phyloP scores from a whole-genome alignment of 306 rosid genomes.

The Medicago arabica region DNA sequence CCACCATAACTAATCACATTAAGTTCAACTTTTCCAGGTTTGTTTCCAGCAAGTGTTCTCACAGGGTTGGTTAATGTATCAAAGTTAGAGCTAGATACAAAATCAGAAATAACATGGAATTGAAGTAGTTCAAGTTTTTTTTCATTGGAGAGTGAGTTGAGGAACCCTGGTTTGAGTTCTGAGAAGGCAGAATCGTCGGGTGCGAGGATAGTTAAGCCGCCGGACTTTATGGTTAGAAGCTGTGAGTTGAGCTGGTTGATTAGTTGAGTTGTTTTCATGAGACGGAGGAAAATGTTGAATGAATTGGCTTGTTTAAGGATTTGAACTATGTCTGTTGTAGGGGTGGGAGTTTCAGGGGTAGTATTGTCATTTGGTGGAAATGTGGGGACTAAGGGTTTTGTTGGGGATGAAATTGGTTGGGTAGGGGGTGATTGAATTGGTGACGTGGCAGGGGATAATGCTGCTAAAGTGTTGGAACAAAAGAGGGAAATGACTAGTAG shows the following conservation, averaged over 20 bases:
- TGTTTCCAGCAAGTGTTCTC: slow-evolving; percentile 64
- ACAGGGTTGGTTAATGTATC: slow-evolving; percentile 74
- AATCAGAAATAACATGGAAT: slow-evolving; percentile 64
- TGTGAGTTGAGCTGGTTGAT: slow-evolving; percentile 59
- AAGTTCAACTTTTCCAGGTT: slow-evolving; percentile 51
- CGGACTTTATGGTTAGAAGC: slow-evolving; percentile 54
- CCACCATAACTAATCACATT: slow-evolving; percentile 68
- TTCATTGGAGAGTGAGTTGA: slow-evolving; percentile 54
- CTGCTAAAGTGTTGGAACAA: slow-evolving; percentile 30
- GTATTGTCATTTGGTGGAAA: slow-evolving; percentile 27
- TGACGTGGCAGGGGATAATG: slow-evolving; percentile 48
- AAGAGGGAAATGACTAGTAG: slow-evolving; percentile 25
- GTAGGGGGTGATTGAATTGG: slow-evolving; percentile 39
- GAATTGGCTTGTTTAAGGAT: slow-evolving; percentile 54
- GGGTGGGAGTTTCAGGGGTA: background rate
- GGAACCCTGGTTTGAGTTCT: slow-evolving; percentile 68
- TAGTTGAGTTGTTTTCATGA: slow-evolving; percentile 65
- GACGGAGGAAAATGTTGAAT: slow-evolving; percentile 56
- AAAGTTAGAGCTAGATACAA: slow-evolving; percentile 58
- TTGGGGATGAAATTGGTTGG: slow-evolving; percentile 30
- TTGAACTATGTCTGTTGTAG: slow-evolving; percentile 44
- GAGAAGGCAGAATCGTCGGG: slow-evolving; percentile 67
- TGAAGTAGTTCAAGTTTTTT: slow-evolving; percentile 68
- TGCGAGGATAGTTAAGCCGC: slow-evolving; percentile 60
- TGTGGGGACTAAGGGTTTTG: slow-evolving; percentile 31